phyloP scores from a whole-genome alignment of 164 flowering plant species.

The Amborella trichopoda region DNA sequence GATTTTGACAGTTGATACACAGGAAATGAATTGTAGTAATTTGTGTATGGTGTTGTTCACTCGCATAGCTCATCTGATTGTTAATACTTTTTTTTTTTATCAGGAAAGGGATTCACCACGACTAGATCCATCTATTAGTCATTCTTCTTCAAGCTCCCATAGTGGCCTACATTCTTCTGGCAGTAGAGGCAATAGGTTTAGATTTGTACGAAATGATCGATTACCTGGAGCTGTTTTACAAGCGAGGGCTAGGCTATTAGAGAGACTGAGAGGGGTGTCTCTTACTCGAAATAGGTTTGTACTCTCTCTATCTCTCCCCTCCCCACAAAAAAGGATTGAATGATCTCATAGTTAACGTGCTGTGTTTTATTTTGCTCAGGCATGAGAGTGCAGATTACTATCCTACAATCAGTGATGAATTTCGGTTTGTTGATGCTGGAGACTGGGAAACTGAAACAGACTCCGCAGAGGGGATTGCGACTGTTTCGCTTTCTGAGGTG shows the following conservation, averaged over 20 bases:
- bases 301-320: constrained; percentile 4
- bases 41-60: too few species aligned
- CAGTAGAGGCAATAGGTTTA: constrained; percentile 15
- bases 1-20: too few species aligned
- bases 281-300: constrained; percentile 37
- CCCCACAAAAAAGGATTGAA: too few species aligned
- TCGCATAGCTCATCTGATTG: too few species aligned
- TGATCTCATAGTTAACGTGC: too few species aligned
- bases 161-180: constrained; percentile 11
- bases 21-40: too few species aligned
- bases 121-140: constrained; percentile 20
- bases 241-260: constrained; percentile 83
- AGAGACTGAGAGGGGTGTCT: constrained; percentile 68
- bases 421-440: constrained; percentile 25
- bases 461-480: constrained; percentile 10
- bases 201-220: constrained; percentile 29
- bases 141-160: constrained; percentile 14
- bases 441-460: constrained; percentile 42
- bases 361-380: not conserved
- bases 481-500: constrained; percentile 8
- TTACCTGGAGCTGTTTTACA: constrained; percentile 80
- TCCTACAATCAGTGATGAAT: constrained; percentile 18
- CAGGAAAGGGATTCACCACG: constrained; percentile 40
- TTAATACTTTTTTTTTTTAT: constrained; percentile 3
- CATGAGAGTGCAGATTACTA: constrained; percentile 8